Base-by-base conservation (phyloP, 306 rosid species). In the Bauhinia variegata region DNA sequence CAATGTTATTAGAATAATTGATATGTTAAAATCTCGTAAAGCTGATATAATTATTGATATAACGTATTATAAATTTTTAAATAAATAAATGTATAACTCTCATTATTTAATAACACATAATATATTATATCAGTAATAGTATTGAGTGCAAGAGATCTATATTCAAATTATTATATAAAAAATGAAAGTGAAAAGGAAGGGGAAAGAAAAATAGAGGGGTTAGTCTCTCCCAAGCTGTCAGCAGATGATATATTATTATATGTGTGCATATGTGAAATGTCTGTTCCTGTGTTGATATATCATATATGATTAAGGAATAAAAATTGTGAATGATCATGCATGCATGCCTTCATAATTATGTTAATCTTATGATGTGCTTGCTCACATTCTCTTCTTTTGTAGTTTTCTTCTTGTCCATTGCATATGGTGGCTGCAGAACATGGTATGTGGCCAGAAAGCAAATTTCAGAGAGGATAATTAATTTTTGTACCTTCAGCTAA, bases 381-480 rank as follows among this genome's bases (percentile, higher is more conserved):
- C 64, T 42, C 69, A 71, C 52, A 77, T 77, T 71, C 77, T 71
- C 65, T 71, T 65, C 16, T 4, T 71, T 66, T 72, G 70, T 78
- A 71, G 37, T 36, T 41, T 77, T 71, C 55, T 48, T 74, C 46
- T 60, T 73, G 78, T 85, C 85, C 61, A 73, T 71, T 49, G 47
- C 64, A 49, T 13, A 47, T 16, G 8, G 70, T 65, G n/a, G 54
- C 55, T 14, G 68, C 59, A 13, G 41, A 38, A 71, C 72, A 77
- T 57, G 50, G 53, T 62, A 33, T 13, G 42, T 60, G 76, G 67
- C 56, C 42, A 36, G 33, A 59, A 44, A 67, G 54, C 37, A 60
- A 67, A 34, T 34, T 63, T 70, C 73, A 70, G 50, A 5, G 57
- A 49, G 54, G 14, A 51, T 51, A 16, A 70, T 63, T 10, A 38